A percentile compares a stretch with the other conserved stretches of the same genome.
These are phyloP conservation scores for Sporothrix brasiliensis DNA, from an alignment of 2,329 filamentous ascomycete genomes.

Conservation along the genomic window DNA sequence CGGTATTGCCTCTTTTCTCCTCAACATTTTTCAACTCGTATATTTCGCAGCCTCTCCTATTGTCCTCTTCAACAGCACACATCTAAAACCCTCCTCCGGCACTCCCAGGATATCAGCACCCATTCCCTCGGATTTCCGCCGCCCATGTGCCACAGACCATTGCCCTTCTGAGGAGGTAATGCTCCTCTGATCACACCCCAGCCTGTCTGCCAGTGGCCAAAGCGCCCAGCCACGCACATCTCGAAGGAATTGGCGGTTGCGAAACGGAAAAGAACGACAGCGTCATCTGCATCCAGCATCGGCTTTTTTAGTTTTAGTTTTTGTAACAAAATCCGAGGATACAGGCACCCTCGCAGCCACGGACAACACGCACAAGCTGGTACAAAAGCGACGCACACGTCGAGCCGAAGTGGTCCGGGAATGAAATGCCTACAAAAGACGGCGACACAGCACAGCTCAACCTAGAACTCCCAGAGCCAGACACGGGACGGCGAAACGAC, in stretches of 20 bases:
- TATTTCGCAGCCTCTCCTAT: constrained; percentile 2
- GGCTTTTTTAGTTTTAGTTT: background rate
- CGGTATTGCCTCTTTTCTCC: constrained; percentile 12
- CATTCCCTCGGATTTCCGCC: constrained; percentile 10
- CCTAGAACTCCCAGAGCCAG: background rate
- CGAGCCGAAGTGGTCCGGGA: constrained; percentile 1
- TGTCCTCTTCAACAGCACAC: background rate
- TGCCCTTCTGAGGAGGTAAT: background rate
- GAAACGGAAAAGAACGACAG: constrained; percentile 1
- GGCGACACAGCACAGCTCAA: constrained; percentile 17
- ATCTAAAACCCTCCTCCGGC: background rate
- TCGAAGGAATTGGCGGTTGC: constrained; percentile 5
- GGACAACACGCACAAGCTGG: background rate
- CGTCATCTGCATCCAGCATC: constrained; percentile 11
- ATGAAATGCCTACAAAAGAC: background rate
- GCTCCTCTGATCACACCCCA: constrained; percentile 8
- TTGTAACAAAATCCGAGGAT: background rate
- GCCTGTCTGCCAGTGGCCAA: constrained; percentile 14
- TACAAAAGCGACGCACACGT: constrained; percentile 6
- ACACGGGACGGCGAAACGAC: constrained; percentile 23
- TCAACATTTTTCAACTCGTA: background rate
- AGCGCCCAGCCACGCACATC: constrained; percentile 11
- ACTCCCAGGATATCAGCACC: constrained; percentile 9
- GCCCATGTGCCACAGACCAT: background rate
- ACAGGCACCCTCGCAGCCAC: background rate